Evolutionary conservation across 2,329 filamentous ascomycete species (phyloP).

Genomic region (Trichoderma koningiopsis): DNA sequence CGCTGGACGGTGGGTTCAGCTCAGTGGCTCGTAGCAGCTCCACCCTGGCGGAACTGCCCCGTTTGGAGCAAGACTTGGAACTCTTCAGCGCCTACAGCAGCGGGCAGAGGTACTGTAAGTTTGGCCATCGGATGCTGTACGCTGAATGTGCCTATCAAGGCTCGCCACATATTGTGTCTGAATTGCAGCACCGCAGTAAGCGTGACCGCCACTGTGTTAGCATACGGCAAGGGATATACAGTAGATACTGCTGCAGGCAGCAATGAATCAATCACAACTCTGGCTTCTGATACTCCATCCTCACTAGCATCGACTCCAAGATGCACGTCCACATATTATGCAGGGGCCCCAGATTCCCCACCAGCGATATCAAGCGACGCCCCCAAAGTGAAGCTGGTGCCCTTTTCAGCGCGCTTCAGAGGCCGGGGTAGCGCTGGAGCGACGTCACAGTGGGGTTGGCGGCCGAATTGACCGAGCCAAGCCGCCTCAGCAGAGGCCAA

Average conservation of each 20-base stretch:
- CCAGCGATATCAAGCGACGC: background rate
- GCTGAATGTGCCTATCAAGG: background rate
- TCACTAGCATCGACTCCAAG: background rate
- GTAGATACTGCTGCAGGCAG: background rate
- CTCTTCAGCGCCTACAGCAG: background rate
- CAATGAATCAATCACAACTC: background rate
- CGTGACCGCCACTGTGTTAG: background rate
- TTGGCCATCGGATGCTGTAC: background rate
- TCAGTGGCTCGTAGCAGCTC: background rate
- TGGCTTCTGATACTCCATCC: background rate
- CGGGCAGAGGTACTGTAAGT: background rate
- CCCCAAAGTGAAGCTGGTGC: background rate
- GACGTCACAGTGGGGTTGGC: conserved; percentile 14
- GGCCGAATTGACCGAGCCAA: conserved; percentile 23
- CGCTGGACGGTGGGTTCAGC: background rate
- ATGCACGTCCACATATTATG: background rate
- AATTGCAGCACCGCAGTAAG: background rate
- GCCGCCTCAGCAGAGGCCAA: conserved; percentile 4
- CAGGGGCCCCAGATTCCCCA: conserved; percentile 16
- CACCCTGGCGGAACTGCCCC: background rate
- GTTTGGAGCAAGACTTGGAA: background rate
- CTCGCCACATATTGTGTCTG: background rate
- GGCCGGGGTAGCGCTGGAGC: conserved; percentile 10
- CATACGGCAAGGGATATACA: background rate
- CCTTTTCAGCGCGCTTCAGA: background rate